Conservation (phyloP, 2,329 filamentous ascomycete genomes). For the Aureobasidium sp. region DNA sequence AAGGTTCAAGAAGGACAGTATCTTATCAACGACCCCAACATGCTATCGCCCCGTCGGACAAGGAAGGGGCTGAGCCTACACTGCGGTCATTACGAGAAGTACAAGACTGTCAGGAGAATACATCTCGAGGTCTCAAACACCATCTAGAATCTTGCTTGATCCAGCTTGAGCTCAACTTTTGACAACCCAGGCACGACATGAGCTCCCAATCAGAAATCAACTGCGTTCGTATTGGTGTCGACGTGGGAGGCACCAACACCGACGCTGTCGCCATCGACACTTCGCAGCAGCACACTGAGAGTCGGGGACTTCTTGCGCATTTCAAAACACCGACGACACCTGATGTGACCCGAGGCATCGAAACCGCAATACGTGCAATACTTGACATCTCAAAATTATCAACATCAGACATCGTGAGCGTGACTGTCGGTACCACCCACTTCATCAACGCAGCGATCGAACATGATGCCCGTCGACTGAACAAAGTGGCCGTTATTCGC, state of each 20-base stretch:
- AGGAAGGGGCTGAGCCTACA: neutral
- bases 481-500: constrained; percentile 47
- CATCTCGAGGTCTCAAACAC: too few relatives aligned
- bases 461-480: constrained; percentile 40
- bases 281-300: constrained; percentile 21
- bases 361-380: constrained; percentile 31
- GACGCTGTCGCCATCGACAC: constrained; percentile 29
- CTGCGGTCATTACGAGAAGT: neutral
- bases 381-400: constrained; percentile 29
- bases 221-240: constrained; percentile 36
- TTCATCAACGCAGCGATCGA: constrained; percentile 31
- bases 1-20: neutral
- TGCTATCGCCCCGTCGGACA: neutral
- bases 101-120: neutral
- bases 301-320: constrained; percentile 26
- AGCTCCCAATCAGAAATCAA: neutral
- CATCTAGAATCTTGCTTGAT: too few relatives aligned
- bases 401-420: constrained; percentile 30
- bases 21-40: neutral
- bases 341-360: constrained; percentile 38
- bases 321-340: constrained; percentile 35
- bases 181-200: neutral
- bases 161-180: neutral
- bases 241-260: constrained; percentile 36
- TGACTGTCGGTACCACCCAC: constrained; percentile 46